Conservation (phyloP, 148 eudicot species). For the Polygonum aviculare region DNA sequence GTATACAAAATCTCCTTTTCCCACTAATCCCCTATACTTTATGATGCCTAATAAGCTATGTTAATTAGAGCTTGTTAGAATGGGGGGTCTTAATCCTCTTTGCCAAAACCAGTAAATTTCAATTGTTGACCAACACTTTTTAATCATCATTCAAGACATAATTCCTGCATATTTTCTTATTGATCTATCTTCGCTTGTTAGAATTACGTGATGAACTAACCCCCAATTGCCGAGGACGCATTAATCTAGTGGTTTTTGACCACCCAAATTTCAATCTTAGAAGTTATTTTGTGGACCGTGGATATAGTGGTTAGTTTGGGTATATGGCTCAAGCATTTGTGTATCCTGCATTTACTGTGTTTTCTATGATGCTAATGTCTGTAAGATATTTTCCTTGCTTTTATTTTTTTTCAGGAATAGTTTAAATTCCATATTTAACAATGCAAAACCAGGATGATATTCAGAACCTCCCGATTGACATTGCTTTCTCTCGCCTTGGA, state of each 20-base stretch:
- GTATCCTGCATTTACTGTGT: neutral
- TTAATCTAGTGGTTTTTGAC: no score
- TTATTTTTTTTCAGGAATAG: neutral
- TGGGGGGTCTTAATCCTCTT: no score
- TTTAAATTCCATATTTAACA: neutral
- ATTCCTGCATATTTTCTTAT: no score
- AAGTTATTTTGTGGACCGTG: neutral
- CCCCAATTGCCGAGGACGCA: neutral
- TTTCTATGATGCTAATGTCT: neutral
- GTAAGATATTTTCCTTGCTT: neutral
- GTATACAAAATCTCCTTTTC: neutral
- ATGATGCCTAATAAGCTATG: neutral
- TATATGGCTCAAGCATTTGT: neutral
- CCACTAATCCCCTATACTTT: neutral
- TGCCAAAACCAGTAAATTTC: neutral
- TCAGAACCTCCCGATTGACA: conserved; percentile 85
- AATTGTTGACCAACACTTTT: neutral
- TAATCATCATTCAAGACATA: no score
- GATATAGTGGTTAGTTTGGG: neutral
- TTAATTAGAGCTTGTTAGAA: neutral
- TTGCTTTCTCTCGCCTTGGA: conserved; percentile 80
- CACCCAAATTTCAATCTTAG: no score
- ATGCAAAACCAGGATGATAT: conserved; percentile 54
- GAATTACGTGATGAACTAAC: neutral
- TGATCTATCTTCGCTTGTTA: neutral